A percentile compares a stretch with the other conserved stretches of the same genome.
phyloP scores from a whole-genome alignment of 345 rosid species.

The Toxicodendron radicans region DNA sequence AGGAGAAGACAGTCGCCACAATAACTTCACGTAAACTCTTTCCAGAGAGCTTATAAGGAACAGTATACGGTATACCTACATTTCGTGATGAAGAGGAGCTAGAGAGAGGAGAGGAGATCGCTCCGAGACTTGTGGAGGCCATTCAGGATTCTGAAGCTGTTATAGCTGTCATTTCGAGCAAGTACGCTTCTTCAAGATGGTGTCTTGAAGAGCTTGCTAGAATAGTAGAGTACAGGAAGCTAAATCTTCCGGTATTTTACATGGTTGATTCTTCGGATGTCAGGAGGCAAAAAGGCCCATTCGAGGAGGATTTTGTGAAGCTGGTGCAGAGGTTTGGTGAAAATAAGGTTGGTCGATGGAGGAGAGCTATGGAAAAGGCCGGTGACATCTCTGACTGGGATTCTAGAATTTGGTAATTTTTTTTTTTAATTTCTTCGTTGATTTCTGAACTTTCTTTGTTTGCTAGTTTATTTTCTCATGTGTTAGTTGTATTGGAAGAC shows the following conservation, averaged over 20 bases:
- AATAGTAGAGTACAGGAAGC: conserved; percentile 33
- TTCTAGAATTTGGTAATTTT: neutral
- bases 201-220: conserved; percentile 50
- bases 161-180: conserved; percentile 36
- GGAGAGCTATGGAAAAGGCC: conserved; percentile 35
- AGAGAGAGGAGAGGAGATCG: conserved; percentile 43
- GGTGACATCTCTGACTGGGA: conserved; percentile 36
- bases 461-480: neutral
- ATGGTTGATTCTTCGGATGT: conserved; percentile 48
- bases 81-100: conserved; percentile 37
- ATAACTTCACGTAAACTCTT: conserved; percentile 33
- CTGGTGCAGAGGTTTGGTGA: conserved; percentile 21
- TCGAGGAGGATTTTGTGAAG: conserved; percentile 26
- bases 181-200: conserved; percentile 46
- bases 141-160: conserved; percentile 56
- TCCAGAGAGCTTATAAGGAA: conserved; percentile 5
- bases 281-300: conserved; percentile 34
- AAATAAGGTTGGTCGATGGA: conserved; percentile 33
- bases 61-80: neutral
- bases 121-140: conserved; percentile 30
- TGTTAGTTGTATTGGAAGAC: neutral
- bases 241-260: conserved; percentile 46
- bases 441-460: too few relatives aligned
- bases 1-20: conserved; percentile 50
- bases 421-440: neutral